A percentile compares a stretch with the other conserved stretches of the same genome.
Conservation (phyloP, 1,284 basidiomycete species). For the Pholiota adiposa region DNA sequence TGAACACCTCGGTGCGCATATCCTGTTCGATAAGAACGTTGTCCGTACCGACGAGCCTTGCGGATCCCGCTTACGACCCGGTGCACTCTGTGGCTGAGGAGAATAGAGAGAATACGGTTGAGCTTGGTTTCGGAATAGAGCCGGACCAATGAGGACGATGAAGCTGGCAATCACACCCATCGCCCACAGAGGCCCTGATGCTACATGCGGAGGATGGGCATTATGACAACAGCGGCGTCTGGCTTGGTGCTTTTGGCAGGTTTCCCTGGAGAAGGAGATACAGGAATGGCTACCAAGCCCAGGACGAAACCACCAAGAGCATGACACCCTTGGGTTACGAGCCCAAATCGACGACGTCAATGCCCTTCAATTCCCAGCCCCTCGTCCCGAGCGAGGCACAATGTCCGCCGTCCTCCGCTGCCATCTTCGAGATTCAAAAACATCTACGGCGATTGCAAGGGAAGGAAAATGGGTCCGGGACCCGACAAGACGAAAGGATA, state of each 20-base stretch:
- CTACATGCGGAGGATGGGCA: slow-evolving; percentile 56
- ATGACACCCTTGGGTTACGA: slow-evolving; percentile 69
- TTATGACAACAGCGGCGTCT: slow-evolving; percentile 57
- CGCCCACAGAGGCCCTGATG: slow-evolving; percentile 77
- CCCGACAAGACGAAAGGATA: too few relatives aligned
- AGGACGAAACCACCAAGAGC: slow-evolving; percentile 71
- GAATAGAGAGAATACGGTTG: slow-evolving; percentile 49
- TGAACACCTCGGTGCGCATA: too few relatives aligned
- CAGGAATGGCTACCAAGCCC: slow-evolving; percentile 51
- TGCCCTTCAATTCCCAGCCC: too few relatives aligned
- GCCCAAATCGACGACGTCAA: too few relatives aligned
- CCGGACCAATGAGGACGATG: slow-evolving; percentile 63
- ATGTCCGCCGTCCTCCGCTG: too few relatives aligned
- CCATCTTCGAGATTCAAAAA: too few relatives aligned
- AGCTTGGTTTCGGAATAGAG: slow-evolving; percentile 51
- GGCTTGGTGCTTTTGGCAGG: slow-evolving; percentile 26
- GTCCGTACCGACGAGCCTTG: too few relatives aligned
- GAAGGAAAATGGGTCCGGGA: too few relatives aligned
- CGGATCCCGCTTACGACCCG: too few relatives aligned
- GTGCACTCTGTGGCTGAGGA: slow-evolving; percentile 58
- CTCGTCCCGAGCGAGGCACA: too few relatives aligned
- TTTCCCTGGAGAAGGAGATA: slow-evolving; percentile 33
- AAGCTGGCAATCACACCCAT: slow-evolving; percentile 65
- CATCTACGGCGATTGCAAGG: too few relatives aligned
- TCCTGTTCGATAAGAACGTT: too few relatives aligned